A percentile compares a stretch with the other conserved stretches of the same genome.
These are phyloP conservation scores for Phymatotrichopsis omnivora DNA, from an alignment of 2,329 filamentous ascomycete genomes.

Conservation along the genomic window DNA sequence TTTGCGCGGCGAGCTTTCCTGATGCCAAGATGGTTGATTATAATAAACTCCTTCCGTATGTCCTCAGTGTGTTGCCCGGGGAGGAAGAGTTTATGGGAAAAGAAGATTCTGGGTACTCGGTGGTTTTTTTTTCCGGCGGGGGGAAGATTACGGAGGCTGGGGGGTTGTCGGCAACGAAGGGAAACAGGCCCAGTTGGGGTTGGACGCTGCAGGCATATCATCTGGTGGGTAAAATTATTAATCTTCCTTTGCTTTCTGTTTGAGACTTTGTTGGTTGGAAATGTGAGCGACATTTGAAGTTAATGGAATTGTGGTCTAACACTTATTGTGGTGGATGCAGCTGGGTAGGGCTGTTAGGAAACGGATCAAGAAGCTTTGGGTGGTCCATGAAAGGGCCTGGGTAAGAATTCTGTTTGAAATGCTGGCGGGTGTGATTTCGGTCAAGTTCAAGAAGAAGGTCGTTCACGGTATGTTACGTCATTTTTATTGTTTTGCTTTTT, in stretches of 20 bases:
- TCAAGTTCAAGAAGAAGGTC: constrained; percentile 49
- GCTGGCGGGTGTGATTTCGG: constrained; percentile 47
- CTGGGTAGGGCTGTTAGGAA: constrained; percentile 46
- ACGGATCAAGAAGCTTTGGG: constrained; percentile 46
- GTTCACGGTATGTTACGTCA: constrained; percentile 40
- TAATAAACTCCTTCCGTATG: constrained; percentile 46
- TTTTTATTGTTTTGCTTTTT: constrained; percentile 1
- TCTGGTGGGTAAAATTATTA: constrained; percentile 32
- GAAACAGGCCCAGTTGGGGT: constrained; percentile 41
- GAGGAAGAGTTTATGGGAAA: constrained; percentile 43
- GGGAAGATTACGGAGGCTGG: constrained; percentile 27
- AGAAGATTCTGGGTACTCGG: constrained; percentile 44
- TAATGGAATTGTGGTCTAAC: no score
- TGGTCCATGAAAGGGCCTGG: constrained; percentile 49
- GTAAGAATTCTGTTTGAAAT: constrained; percentile 47
- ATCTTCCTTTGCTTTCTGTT: neutral
- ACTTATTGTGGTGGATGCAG: no score
- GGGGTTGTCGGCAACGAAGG: constrained; percentile 37
- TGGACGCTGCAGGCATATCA: constrained; percentile 51
- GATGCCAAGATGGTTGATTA: constrained; percentile 46
- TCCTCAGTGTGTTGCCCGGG: constrained; percentile 44
- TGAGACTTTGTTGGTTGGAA: no score
- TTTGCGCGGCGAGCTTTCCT: constrained; percentile 48
- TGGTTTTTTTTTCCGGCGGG: constrained; percentile 49
- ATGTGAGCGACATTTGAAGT: no score